A percentile compares a stretch with the other conserved stretches of the same genome.
Conservation (phyloP, 805 yeast genomes). For the Peterozyma xylosa region DNA sequence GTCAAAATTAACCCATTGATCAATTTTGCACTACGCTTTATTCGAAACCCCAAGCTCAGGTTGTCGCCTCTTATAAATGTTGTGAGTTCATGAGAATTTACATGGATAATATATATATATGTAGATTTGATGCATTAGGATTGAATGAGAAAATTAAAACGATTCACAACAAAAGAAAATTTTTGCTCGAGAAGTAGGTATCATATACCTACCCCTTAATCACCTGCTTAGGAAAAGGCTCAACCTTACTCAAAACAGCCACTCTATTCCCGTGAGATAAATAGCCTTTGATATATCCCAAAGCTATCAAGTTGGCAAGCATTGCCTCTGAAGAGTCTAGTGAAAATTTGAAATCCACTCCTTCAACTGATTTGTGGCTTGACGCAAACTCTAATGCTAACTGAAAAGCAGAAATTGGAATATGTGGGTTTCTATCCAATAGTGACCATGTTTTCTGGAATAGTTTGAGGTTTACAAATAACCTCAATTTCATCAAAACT, state of each 20-base stretch:
- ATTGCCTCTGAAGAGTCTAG: conserved; percentile 61
- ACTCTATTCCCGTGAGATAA: conserved; percentile 69
- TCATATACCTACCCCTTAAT: background rate
- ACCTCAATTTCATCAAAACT: conserved; percentile 44
- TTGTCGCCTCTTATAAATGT: too few species aligned
- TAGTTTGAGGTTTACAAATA: conserved; percentile 41
- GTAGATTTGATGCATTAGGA: too few species aligned
- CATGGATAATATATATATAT: too few species aligned
- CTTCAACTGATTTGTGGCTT: conserved; percentile 13
- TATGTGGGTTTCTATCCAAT: conserved; percentile 21
- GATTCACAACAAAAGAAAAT: too few species aligned
- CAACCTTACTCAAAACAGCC: conserved; percentile 66
- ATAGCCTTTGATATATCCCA: conserved; percentile 68
- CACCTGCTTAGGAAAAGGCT: conserved; percentile 54
- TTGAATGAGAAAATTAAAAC: too few species aligned
- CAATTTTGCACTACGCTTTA: too few species aligned
- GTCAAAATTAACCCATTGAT: too few species aligned
- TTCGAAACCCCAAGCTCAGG: too few species aligned
- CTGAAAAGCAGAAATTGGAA: conserved; percentile 31
- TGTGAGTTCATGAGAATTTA: too few species aligned
- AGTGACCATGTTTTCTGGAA: conserved; percentile 30
- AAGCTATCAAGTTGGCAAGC: conserved; percentile 56
- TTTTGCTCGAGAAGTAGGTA: too few species aligned
- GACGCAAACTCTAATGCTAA: conserved; percentile 31
- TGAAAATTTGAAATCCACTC: conserved; percentile 11